A percentile compares a stretch with the other conserved stretches of the same genome.
These are phyloP conservation scores for Jatropha curcas DNA, from an alignment of 345 rosid genomes.

Conservation along the genomic window DNA sequence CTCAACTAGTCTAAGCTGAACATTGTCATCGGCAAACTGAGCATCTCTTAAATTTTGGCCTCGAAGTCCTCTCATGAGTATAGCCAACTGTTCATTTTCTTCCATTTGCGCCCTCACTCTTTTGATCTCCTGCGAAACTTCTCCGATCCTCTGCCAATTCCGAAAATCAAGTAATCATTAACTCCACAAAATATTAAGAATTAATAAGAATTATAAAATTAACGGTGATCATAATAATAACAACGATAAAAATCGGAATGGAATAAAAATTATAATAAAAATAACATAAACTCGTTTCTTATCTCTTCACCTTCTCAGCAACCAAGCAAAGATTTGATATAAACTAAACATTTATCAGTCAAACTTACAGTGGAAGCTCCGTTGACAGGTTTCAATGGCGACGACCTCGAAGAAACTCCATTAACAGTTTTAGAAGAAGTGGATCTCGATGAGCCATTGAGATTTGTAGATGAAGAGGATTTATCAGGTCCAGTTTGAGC, in stretches of 20 bases:
- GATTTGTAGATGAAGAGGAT: slow-evolving; percentile 23
- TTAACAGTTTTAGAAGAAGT: slow-evolving; percentile 17
- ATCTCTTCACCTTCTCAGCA: slow-evolving; percentile 17
- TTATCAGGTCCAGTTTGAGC: slow-evolving; percentile 37
- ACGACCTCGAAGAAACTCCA: slow-evolving; percentile 20
- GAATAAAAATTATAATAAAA: neutral
- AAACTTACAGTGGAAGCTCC: slow-evolving; percentile 59
- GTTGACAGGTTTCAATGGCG: slow-evolving; percentile 46
- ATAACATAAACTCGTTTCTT: neutral
- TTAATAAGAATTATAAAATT: neutral
- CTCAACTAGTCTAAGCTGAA: slow-evolving; percentile 86
- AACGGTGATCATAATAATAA: neutral
- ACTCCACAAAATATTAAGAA: neutral
- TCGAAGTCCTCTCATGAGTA: slow-evolving; percentile 86
- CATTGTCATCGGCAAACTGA: slow-evolving; percentile 71
- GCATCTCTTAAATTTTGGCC: slow-evolving; percentile 87
- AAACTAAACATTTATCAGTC: neutral
- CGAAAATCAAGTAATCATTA: slow-evolving; percentile 4
- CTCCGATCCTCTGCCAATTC: slow-evolving; percentile 66
- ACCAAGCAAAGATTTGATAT: neutral
- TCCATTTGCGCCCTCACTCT: slow-evolving; percentile 95
- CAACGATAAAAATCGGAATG: neutral
- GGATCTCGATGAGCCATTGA: slow-evolving; percentile 48
- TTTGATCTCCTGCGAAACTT: slow-evolving; percentile 84
- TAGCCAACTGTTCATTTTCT: slow-evolving; percentile 76